phyloP scores from a whole-genome alignment of 805 yeast genomes.

The Kodamaea lidongshanica region DNA sequence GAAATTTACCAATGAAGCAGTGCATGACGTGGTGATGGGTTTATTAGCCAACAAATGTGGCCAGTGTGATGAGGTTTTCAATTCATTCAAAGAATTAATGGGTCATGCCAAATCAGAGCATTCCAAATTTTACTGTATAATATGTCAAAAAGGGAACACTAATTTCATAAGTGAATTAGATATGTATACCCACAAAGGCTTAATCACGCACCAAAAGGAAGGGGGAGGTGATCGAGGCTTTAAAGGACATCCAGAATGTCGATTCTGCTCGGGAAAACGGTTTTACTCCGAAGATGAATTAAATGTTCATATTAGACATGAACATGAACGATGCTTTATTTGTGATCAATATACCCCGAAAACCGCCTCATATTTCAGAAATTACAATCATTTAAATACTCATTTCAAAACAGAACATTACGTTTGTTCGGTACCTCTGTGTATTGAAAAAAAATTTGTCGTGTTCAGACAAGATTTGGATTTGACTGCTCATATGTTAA shows the following conservation, averaged over 20 bases:
- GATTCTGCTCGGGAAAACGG: slow-evolving; percentile 64
- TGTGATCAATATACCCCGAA: slow-evolving; percentile 74
- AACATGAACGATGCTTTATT: slow-evolving; percentile 83
- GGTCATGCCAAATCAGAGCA: slow-evolving; percentile 66
- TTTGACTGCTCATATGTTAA: slow-evolving; percentile 78
- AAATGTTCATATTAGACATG: slow-evolving; percentile 70
- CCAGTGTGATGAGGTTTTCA: slow-evolving; percentile 37
- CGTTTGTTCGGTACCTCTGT: slow-evolving; percentile 67
- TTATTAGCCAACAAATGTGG: slow-evolving; percentile 57
- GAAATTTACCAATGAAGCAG: slow-evolving; percentile 51
- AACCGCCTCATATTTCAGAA: slow-evolving; percentile 53
- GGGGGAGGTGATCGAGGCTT: slow-evolving; percentile 74
- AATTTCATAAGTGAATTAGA: slow-evolving; percentile 70
- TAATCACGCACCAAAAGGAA: slow-evolving; percentile 60
- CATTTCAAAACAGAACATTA: slow-evolving; percentile 75
- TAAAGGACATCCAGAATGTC: slow-evolving; percentile 84
- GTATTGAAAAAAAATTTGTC: slow-evolving; percentile 85
- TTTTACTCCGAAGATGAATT: slow-evolving; percentile 89
- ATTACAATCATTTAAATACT: slow-evolving; percentile 65
- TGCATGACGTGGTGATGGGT: slow-evolving; percentile 42
- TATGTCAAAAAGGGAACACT: slow-evolving; percentile 72
- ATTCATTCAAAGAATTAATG: slow-evolving; percentile 50
- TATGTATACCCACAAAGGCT: slow-evolving; percentile 52
- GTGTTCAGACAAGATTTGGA: slow-evolving; percentile 86
- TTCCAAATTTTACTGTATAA: slow-evolving; percentile 57